Conservation (phyloP, 2,329 filamentous ascomycete species). For the Rhynchosporium secalis region DNA sequence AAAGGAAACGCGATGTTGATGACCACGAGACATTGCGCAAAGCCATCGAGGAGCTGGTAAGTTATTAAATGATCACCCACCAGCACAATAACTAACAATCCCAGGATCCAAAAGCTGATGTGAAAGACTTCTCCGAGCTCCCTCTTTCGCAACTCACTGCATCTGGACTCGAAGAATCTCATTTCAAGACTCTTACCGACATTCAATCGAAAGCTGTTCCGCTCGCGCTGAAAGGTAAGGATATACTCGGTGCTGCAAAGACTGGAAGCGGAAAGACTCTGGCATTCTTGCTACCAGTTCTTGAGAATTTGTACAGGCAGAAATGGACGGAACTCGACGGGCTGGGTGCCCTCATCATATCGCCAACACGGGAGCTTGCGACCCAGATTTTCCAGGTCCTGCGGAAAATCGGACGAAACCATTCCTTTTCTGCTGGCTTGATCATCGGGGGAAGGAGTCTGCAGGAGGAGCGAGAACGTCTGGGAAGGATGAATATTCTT, state of each 20-base stretch:
- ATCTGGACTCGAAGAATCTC: slow-evolving; percentile 76
- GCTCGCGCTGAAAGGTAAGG: slow-evolving; percentile 77
- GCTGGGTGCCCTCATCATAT: slow-evolving; percentile 87
- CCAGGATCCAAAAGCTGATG: slow-evolving; percentile 39
- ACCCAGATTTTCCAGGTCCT: slow-evolving; percentile 97
- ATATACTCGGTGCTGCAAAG: slow-evolving; percentile 92
- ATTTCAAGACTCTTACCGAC: slow-evolving; percentile 88
- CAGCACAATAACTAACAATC: slow-evolving; percentile 20
- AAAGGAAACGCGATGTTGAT: slow-evolving; percentile 39
- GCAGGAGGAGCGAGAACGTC: slow-evolving; percentile 79
- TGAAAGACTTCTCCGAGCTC: slow-evolving; percentile 74
- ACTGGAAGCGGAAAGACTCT: slow-evolving; percentile 95
- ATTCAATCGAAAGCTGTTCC: slow-evolving; percentile 90
- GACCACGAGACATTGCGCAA: slow-evolving; percentile 38
- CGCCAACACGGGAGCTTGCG: slow-evolving; percentile 90
- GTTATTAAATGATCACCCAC: slow-evolving; percentile 14
- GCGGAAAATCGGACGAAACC: slow-evolving; percentile 83
- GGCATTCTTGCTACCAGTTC: slow-evolving; percentile 85
- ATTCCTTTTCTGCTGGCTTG: slow-evolving; percentile 87
- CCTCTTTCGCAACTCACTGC: slow-evolving; percentile 82
- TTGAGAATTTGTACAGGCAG: slow-evolving; percentile 87
- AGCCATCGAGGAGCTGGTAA: slow-evolving; percentile 38
- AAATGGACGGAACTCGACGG: slow-evolving; percentile 92
- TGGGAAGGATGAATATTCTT: slow-evolving; percentile 93
- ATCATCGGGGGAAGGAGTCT: slow-evolving; percentile 92